phyloP scores from a whole-genome alignment of 495 filamentous ascomycete species.

The Lasiosphaeris hirsuta region DNA sequence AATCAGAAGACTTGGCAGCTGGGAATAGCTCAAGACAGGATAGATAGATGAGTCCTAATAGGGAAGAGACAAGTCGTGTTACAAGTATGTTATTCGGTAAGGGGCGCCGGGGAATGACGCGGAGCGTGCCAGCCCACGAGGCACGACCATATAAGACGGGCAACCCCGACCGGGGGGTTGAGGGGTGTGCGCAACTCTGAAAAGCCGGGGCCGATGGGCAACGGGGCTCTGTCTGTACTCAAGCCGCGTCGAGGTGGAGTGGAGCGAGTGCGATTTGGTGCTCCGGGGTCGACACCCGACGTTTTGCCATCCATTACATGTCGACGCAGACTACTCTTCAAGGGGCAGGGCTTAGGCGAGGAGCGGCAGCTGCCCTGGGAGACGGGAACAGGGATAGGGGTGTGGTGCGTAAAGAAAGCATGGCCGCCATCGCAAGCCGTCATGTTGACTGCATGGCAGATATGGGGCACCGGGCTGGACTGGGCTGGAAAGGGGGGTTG shows the following conservation, averaged over 20 bases:
- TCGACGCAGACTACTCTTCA: not conserved
- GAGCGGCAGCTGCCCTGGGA: conserved; percentile 1
- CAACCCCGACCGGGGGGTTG: conserved; percentile 18
- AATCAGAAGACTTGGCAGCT: too few species aligned
- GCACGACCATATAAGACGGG: conserved; percentile 28
- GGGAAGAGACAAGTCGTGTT: too few species aligned
- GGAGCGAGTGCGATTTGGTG: not conserved
- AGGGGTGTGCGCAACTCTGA: not conserved
- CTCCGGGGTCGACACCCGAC: too few species aligned
- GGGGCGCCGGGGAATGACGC: conserved; percentile 16
- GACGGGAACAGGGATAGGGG: not conserved
- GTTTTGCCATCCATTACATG: not conserved
- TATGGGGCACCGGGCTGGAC: not conserved
- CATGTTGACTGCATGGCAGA: not conserved
- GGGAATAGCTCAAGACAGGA: too few species aligned
- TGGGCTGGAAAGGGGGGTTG: conserved; percentile 9
- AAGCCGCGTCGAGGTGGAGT: not conserved
- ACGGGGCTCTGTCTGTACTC: not conserved
- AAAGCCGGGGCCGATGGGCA: conserved; percentile 2
- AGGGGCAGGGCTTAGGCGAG: conserved; percentile 4
- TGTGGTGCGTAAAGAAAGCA: not conserved
- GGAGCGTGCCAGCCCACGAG: conserved; percentile 10
- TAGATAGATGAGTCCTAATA: too few species aligned
- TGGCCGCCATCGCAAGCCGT: not conserved
- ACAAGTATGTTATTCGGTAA: not conserved